A percentile compares a stretch with the other conserved stretches of the same genome.
Conservation (phyloP, 345 rosid species). For the Angophora floribunda region DNA sequence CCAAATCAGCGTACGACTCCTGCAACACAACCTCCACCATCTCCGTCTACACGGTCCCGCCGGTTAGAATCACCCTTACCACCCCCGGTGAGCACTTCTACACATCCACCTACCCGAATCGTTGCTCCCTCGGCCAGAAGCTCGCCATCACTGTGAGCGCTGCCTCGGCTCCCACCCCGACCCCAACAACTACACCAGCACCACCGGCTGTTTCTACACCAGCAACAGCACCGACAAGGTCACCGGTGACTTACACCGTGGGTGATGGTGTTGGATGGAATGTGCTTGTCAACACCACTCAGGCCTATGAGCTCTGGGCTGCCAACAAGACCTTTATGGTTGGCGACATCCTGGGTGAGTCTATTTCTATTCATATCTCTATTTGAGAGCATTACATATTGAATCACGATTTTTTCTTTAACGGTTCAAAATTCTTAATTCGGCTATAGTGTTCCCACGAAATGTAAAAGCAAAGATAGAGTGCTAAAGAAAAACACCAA, state of each 20-base stretch:
- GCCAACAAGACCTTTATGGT: slow-evolving; percentile 7
- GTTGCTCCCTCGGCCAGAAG: slow-evolving; percentile 35
- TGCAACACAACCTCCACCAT: slow-evolving; percentile 23
- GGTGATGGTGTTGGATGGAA: slow-evolving; percentile 3
- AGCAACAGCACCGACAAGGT: background rate
- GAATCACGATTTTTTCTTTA: background rate
- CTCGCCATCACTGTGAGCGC: slow-evolving; percentile 4
- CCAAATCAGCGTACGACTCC: slow-evolving; percentile 19
- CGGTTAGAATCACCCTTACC: slow-evolving; percentile 26
- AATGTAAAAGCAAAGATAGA: no score
- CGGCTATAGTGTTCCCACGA: background rate
- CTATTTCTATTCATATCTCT: background rate
- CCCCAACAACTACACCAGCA: background rate
- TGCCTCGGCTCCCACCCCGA: background rate
- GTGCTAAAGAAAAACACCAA: background rate
- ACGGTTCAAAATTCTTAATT: background rate
- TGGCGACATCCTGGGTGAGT: slow-evolving; percentile 5
- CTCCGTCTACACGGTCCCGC: slow-evolving; percentile 5
- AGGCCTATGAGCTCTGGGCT: background rate
- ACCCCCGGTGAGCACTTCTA: slow-evolving; percentile 35
- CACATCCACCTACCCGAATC: slow-evolving; percentile 24
- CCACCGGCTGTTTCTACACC: background rate
- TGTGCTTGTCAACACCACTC: background rate
- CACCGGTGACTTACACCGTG: slow-evolving; percentile 1
- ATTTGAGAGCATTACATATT: background rate